Percentiles rank a stretch among this genome's conserved stretches.
Evolutionary conservation across 176 grass and related monocot genomes (phyloP).

Genomic region (Oryza glumipatula): DNA sequence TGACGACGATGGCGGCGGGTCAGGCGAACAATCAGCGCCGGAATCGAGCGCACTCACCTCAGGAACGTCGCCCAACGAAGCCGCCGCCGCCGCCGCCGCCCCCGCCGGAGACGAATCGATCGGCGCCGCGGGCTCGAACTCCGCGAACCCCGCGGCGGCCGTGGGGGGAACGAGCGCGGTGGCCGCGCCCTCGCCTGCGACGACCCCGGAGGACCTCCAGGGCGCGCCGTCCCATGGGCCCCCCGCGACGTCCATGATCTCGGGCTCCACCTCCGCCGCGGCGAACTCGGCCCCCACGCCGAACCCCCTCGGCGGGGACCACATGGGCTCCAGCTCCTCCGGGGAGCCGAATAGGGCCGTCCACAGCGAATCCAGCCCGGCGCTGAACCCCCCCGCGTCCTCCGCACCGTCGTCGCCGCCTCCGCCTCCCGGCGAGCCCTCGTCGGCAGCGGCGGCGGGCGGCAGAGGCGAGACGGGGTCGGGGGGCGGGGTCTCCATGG

Average conservation of each 20-base stretch:
- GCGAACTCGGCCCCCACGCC: slow-evolving; percentile 41
- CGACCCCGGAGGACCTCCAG: slow-evolving; percentile 49
- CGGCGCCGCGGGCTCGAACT: background rate
- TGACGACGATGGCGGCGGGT: background rate
- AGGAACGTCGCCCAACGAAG: background rate
- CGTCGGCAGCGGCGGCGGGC: background rate
- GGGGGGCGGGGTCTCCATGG: slow-evolving; percentile 47
- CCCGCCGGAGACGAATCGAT: background rate
- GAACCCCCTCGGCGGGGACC: slow-evolving; percentile 50
- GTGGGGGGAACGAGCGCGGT: background rate
- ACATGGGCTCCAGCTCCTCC: slow-evolving; percentile 54
- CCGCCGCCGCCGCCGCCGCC: background rate
- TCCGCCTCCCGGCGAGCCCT: background rate
- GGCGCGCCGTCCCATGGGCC: slow-evolving; percentile 50
- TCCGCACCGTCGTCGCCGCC: background rate
- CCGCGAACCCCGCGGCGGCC: slow-evolving; percentile 4
- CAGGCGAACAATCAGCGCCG: background rate
- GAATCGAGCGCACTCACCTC: slow-evolving; percentile 19
- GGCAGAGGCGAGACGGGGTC: slow-evolving; percentile 30
- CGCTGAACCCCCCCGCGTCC: slow-evolving; percentile 15
- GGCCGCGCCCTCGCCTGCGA: slow-evolving; percentile 34
- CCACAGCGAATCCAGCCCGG: slow-evolving; percentile 41
- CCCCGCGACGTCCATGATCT: slow-evolving; percentile 29
- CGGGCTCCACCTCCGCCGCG: slow-evolving; percentile 30
- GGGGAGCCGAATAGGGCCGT: slow-evolving; percentile 44